These are phyloP conservation scores for Zarea fungicola DNA, from an alignment of 2,329 filamentous ascomycete species.

Conservation along the genomic window DNA sequence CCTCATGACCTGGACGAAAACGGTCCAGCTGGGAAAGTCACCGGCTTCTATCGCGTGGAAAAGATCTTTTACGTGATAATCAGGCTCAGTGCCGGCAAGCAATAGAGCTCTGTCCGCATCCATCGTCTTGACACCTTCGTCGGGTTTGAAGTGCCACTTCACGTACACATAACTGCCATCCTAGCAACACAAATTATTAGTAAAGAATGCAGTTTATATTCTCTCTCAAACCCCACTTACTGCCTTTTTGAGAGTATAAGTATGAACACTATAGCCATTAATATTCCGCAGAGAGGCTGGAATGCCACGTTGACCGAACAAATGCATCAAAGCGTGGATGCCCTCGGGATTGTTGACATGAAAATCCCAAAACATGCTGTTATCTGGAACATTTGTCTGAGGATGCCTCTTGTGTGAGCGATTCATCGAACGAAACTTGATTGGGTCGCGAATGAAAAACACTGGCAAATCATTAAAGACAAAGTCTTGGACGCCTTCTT, in stretches of 20 bases:
- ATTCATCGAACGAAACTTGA: constrained; percentile 43
- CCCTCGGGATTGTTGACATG: constrained; percentile 39
- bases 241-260: constrained; percentile 37
- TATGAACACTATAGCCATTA: constrained; percentile 44
- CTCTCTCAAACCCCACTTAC: not conserved
- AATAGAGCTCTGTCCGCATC: constrained; percentile 31
- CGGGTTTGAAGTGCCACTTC: constrained; percentile 45
- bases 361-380: constrained; percentile 35
- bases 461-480: constrained; percentile 42
- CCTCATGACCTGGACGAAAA: constrained; percentile 59
- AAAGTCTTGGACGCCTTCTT: constrained; percentile 25
- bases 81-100: constrained; percentile 43
- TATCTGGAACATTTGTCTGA: constrained; percentile 35
- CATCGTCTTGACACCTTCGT: constrained; percentile 41
- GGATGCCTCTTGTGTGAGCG: constrained; percentile 41
- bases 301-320: constrained; percentile 46
- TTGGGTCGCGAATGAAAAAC: constrained; percentile 43
- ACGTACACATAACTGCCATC: constrained; percentile 45
- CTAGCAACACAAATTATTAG: constrained; percentile 1
- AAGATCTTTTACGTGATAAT: constrained; percentile 36
- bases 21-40: constrained; percentile 58
- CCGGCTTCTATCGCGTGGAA: not conserved
- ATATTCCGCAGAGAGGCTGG: constrained; percentile 41
- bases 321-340: constrained; percentile 45
- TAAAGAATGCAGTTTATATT: not conserved